Evolutionary conservation across 345 rosid genomes (phyloP).

Genomic region (Populus ilicifolia): DNA sequence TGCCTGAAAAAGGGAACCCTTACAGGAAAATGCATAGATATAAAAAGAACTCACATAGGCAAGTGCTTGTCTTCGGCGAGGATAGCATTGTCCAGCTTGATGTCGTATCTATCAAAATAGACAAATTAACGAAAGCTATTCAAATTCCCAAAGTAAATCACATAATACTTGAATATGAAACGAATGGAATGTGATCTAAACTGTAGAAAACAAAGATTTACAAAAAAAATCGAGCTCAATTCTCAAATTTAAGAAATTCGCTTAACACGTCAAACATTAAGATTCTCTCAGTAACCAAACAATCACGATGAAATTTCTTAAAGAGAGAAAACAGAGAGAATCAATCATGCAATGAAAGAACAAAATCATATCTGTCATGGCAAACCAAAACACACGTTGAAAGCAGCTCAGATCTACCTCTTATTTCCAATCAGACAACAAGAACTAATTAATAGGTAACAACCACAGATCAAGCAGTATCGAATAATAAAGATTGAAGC

Average conservation of each 20-base stretch:
- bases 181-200: neutral
- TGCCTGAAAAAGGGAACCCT: no score
- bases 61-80: slow-evolving; percentile 93
- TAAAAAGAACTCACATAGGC: slow-evolving; percentile 58
- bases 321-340: neutral
- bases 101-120: slow-evolving; percentile 53
- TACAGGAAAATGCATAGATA: neutral
- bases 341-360: neutral
- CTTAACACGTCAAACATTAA: neutral
- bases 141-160: neutral
- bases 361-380: neutral
- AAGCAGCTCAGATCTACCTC: neutral
- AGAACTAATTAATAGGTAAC: neutral
- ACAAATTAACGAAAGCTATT: neutral
- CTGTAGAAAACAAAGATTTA: neutral
- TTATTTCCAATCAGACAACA: neutral
- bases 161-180: neutral
- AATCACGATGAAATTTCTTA: neutral
- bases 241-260: neutral
- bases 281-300: neutral
- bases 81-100: slow-evolving; percentile 85
- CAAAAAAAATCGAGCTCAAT: neutral
- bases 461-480: neutral
- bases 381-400: neutral
- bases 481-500: neutral